Evolutionary conservation across 2,329 filamentous ascomycete genomes (phyloP).

Genomic region (Xylariaceae sp.): DNA sequence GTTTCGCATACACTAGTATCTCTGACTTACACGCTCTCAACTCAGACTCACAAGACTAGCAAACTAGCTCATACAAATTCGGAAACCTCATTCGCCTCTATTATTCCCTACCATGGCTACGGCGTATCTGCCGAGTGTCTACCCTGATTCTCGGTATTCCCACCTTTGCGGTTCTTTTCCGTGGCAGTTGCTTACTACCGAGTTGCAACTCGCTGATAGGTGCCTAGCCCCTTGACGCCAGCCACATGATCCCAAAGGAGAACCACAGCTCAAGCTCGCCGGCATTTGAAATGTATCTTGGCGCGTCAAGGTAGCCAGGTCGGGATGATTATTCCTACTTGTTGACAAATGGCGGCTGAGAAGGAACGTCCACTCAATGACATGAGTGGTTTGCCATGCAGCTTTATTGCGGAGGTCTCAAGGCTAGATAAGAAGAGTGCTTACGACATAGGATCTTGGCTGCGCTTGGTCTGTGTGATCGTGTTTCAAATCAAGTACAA

Average conservation of each 20-base stretch:
- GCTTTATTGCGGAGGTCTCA: slow-evolving; percentile 8
- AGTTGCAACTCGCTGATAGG: slow-evolving; percentile 5
- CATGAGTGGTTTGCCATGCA: slow-evolving; percentile 5
- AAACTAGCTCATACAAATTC: neutral
- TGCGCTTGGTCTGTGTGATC: slow-evolving; percentile 2
- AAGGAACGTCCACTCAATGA: slow-evolving; percentile 2
- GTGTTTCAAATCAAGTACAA: neutral
- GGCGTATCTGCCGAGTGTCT: neutral
- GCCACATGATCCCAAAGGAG: slow-evolving; percentile 13
- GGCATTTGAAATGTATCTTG: slow-evolving; percentile 12
- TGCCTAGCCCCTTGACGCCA: slow-evolving; percentile 4
- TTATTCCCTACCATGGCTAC: neutral
- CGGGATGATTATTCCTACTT: slow-evolving; percentile 5
- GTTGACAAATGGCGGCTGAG: neutral
- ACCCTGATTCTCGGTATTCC: neutral
- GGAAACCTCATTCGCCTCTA: neutral
- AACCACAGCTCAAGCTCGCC: slow-evolving; percentile 6
- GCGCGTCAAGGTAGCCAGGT: slow-evolving; percentile 15
- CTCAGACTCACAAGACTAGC: too few species aligned
- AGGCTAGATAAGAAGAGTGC: slow-evolving; percentile 2
- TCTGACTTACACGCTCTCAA: neutral
- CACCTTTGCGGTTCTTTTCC: neutral
- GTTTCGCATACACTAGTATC: neutral
- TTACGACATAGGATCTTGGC: slow-evolving; percentile 13
- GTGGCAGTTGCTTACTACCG: neutral